phyloP scores from a whole-genome alignment of 1,284 basidiomycete species.

The Ustilago loliicola region DNA sequence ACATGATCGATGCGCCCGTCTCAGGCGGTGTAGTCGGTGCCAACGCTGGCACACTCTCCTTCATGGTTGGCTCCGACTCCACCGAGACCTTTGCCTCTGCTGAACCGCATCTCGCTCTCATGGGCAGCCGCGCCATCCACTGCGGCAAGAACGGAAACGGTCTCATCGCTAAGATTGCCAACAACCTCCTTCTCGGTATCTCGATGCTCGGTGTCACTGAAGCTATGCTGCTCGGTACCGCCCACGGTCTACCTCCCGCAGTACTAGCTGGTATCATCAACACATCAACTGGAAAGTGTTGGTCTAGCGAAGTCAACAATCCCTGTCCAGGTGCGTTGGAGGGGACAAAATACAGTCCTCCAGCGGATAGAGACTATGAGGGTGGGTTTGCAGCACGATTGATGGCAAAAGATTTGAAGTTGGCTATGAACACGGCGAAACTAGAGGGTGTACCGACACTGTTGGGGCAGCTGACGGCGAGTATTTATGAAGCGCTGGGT shows the following conservation, averaged over 20 bases:
- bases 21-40: slow-evolving; percentile 91
- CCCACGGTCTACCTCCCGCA: slow-evolving; percentile 55
- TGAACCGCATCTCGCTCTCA: slow-evolving; percentile 74
- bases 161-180: slow-evolving; percentile 66
- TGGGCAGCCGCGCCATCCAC: slow-evolving; percentile 85
- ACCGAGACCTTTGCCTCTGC: slow-evolving; percentile 76
- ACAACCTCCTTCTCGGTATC: slow-evolving; percentile 65
- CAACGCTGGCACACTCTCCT: slow-evolving; percentile 81
- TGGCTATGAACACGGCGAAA: slow-evolving; percentile 62
- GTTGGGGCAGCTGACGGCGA: slow-evolving; percentile 51
- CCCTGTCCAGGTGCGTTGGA: slow-evolving; percentile 81
- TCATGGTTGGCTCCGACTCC: slow-evolving; percentile 84
- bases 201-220: slow-evolving; percentile 63
- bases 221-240: slow-evolving; percentile 64
- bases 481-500: slow-evolving; percentile 59
- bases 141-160: slow-evolving; percentile 84
- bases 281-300: slow-evolving; percentile 75
- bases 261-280: slow-evolving; percentile 66
- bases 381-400: slow-evolving; percentile 71
- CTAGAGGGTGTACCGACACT: slow-evolving; percentile 59
- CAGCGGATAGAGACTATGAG: slow-evolving; percentile 84
- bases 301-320: slow-evolving; percentile 87
- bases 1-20: slow-evolving; percentile 89
- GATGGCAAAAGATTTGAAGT: slow-evolving; percentile 60
- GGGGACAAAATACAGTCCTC: slow-evolving; percentile 77